Percentiles rank a stretch among this genome's conserved stretches.
Evolutionary conservation across 768 basidiomycete species (phyloP).

Genomic region (Boletus coccyginus): DNA sequence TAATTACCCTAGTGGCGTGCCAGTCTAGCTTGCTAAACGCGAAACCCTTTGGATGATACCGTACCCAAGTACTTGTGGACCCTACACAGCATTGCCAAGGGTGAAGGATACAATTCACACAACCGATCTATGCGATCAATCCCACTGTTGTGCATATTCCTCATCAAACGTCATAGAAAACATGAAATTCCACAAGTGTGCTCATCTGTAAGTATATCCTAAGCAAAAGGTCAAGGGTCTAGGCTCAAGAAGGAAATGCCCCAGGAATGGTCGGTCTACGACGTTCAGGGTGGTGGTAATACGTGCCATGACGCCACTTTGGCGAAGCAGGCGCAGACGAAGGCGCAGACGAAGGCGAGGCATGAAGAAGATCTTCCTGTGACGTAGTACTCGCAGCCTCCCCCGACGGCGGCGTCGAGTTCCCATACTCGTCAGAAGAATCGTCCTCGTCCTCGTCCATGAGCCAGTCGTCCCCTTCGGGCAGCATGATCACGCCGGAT

Average conservation of each 20-base stretch:
- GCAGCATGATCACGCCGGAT: constrained; percentile 85
- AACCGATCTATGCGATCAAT: too few relatives aligned
- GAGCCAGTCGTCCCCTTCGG: constrained; percentile 70
- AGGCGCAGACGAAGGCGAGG: constrained; percentile 19
- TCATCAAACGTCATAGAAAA: too few relatives aligned
- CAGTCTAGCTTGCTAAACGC: too few relatives aligned
- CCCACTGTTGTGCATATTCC: too few relatives aligned
- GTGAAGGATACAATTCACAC: too few relatives aligned
- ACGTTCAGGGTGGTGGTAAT: constrained; percentile 84
- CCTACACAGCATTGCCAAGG: too few relatives aligned
- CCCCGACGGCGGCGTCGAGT: constrained; percentile 23
- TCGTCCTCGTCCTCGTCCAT: constrained; percentile 40
- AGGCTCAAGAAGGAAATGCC: constrained; percentile 41
- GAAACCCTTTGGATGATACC: too few relatives aligned
- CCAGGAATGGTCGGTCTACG: constrained; percentile 54
- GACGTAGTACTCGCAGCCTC: constrained; percentile 14
- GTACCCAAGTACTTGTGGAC: too few relatives aligned
- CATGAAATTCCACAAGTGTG: too few relatives aligned
- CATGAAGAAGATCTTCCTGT: constrained; percentile 25
- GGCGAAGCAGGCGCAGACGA: constrained; percentile 35
- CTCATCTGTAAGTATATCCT: neutral
- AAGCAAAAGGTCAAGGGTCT: neutral
- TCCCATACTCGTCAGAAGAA: constrained; percentile 44
- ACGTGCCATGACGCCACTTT: constrained; percentile 67
- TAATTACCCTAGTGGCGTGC: constrained; percentile 9